Conservation (phyloP, 345 rosid species). For the Salix viminalis region DNA sequence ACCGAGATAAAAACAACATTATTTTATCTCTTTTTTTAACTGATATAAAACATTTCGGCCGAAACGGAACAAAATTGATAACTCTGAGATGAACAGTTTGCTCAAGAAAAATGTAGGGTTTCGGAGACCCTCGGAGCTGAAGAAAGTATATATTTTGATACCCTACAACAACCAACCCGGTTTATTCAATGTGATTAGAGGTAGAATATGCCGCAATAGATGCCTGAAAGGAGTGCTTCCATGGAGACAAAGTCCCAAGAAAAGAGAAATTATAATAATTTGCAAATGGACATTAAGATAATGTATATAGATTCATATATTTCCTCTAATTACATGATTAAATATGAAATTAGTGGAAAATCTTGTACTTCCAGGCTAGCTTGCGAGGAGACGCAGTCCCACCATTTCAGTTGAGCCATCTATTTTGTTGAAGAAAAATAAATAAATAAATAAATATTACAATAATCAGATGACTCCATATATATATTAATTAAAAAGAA, state of each 20-base stretch:
- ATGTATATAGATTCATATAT: not conserved
- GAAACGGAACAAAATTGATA: too few relatives aligned
- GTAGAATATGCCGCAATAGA: conserved; percentile 29
- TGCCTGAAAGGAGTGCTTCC: conserved; percentile 13
- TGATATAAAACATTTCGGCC: fast-evolving
- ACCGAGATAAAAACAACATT: fast-evolving
- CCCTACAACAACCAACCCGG: not conserved
- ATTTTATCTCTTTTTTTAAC: too few relatives aligned
- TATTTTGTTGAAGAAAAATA: not conserved
- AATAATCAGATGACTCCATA: not conserved
- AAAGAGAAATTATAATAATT: not conserved
- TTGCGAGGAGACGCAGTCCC: not conserved
- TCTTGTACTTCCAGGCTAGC: not conserved
- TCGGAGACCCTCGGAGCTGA: not conserved
- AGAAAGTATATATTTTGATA: not conserved
- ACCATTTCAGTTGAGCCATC: conserved; percentile 9
- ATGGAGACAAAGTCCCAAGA: conserved; percentile 22
- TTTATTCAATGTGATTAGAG: not conserved
- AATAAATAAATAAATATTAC: not conserved
- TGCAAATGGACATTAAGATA: conserved; percentile 23
- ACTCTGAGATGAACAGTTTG: not conserved
- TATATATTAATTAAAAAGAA: not conserved
- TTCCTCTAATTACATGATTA: not conserved
- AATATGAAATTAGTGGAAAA: not conserved
- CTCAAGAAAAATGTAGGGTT: not conserved